These are phyloP conservation scores for Saussurea involucrata DNA, from an alignment of 129 eudicot genomes.

Conservation along the genomic window DNA sequence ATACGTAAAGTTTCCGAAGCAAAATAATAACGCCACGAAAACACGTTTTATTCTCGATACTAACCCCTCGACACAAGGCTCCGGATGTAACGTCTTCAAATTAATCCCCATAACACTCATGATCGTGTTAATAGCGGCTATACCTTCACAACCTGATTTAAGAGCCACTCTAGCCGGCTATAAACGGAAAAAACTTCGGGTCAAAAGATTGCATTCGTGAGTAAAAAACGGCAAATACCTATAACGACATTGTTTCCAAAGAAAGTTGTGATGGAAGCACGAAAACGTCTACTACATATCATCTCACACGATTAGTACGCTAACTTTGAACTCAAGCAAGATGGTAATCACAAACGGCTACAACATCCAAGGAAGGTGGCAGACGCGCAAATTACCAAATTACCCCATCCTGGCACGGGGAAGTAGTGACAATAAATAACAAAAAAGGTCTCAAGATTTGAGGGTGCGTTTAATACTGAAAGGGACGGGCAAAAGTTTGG, in stretches of 20 bases:
- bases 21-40: background rate
- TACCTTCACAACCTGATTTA: conserved; percentile 81
- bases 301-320: too few relatives aligned
- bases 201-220: background rate
- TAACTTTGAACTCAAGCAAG: background rate
- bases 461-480: too few relatives aligned
- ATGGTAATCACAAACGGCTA: background rate
- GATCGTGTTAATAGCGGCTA: conserved; percentile 92
- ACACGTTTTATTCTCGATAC: background rate
- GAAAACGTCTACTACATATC: too few relatives aligned
- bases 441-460: too few relatives aligned
- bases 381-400: background rate
- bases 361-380: background rate
- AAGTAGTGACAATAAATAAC: too few relatives aligned
- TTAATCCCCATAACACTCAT: conserved; percentile 99
- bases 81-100: conserved; percentile 87
- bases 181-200: conserved; percentile 8
- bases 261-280: background rate
- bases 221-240: background rate
- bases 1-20: background rate
- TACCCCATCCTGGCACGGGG: background rate
- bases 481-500: too few relatives aligned
- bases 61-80: conserved; percentile 99
- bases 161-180: conserved; percentile 93
- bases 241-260: background rate